Base-by-base conservation (phyloP, 495 filamentous ascomycete genomes). In the Choiromyces venosus region DNA sequence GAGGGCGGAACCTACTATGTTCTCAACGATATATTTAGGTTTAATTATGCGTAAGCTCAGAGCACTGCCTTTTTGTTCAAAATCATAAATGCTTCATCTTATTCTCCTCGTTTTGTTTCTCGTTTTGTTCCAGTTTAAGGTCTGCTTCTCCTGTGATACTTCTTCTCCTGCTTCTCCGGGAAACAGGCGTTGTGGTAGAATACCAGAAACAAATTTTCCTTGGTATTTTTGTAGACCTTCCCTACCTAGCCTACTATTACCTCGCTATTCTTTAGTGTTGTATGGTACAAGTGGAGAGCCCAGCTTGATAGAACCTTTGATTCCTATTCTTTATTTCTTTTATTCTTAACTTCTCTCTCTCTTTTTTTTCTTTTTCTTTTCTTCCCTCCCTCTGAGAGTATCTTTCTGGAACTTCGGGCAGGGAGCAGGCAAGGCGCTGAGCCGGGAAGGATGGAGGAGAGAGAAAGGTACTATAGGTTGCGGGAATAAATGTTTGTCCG, bases 21-120 rank as follows among this genome's bases (percentile, higher is more conserved):
- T 80, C 89, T 89, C 84, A 97, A 97, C 86, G 93, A 98, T 81
- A 84, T 97, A 83, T 97, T 97, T 88, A 89, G 89, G 77, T 86
- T 98, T 72, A 86, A 94, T 75, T 93, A 91, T 84, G 82, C 9
- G 8, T 78, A 37, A 73, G 25, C 52, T 61, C 52, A 16, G 52
- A 29, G 12, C 25, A 16, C 29, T 25, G 52, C 25, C 14, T 61
- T 33, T 33, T 61, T 16, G 25, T 33, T 61, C 10, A 61, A 61
- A 61, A 61, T 29, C 52, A 61, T 61, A 61, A 61, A 61, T 25
- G 52, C 33, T 29, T 33, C 25, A 29, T 25, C 52, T 33, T 61
- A 16, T 61, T 33, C 52, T 12, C 52, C 33, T 29, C 52, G 4
- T 16, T 29, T 61, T 4, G 12, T 61, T 61, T 9, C 25, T 0